Evolutionary conservation across 129 eudicot species (phyloP).

Genomic region (Apium graveolens): DNA sequence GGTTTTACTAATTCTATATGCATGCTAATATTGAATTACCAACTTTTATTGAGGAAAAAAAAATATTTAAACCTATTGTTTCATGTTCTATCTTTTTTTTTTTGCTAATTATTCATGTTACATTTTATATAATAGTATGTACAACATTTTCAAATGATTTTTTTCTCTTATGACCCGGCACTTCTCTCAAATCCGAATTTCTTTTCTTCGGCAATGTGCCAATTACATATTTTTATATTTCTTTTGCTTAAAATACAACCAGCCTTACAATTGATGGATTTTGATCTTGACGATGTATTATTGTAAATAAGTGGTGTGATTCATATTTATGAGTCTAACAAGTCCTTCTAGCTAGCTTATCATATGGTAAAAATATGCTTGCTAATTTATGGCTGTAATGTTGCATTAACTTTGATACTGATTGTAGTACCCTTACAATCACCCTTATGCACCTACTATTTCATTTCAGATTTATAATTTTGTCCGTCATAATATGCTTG

Average conservation of each 20-base stretch:
- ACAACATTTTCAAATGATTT: no score
- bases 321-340: not conserved
- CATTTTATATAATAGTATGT: no score
- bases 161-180: not conserved
- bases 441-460: not conserved
- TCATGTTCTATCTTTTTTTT: no score
- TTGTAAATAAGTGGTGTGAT: no score
- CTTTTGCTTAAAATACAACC: no score
- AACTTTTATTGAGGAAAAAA: not conserved
- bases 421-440: no score
- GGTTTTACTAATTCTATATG: not conserved
- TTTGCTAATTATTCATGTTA: no score
- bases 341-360: not conserved
- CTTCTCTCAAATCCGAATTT: not conserved
- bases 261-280: no score
- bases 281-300: no score
- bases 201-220: no score
- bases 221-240: no score
- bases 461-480: not conserved
- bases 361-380: not conserved
- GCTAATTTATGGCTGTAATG: not conserved
- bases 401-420: not conserved
- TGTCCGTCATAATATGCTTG: not conserved
- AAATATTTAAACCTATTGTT: no score
- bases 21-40: not conserved